Percentiles rank a stretch among this genome's conserved stretches.
phyloP scores from a whole-genome alignment of 2,329 filamentous ascomycete species.

The Fusarium fujikuroi region DNA sequence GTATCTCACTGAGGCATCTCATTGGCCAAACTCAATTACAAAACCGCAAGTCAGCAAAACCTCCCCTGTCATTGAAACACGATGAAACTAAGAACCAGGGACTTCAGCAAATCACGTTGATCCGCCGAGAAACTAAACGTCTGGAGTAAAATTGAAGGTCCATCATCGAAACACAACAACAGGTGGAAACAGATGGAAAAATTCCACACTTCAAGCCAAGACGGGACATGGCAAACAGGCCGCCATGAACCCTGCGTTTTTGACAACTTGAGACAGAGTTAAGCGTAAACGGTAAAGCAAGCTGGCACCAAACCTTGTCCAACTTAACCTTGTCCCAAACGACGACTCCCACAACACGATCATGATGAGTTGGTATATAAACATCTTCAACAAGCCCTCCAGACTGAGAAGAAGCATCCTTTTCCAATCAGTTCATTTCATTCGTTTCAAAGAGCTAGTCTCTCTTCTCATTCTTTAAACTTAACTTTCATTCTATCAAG shows the following conservation, averaged over 20 bases:
- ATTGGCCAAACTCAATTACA: not conserved
- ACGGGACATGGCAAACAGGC: not conserved
- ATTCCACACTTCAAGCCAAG: not conserved
- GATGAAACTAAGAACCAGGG: slow-evolving; percentile 3
- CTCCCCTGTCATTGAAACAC: slow-evolving; percentile 4
- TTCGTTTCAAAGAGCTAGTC: slow-evolving; percentile 27
- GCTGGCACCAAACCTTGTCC: not conserved
- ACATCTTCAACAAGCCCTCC: not conserved
- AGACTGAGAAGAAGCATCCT: not conserved
- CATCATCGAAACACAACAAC: not conserved
- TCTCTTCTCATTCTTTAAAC: slow-evolving; percentile 18
- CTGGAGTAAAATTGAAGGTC: not conserved
- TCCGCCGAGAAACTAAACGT: slow-evolving; percentile 16
- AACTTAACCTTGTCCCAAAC: not conserved
- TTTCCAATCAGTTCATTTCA: slow-evolving; percentile 17
- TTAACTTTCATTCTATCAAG: slow-evolving; percentile 4
- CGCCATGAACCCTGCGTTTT: not conserved
- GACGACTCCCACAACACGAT: not conserved
- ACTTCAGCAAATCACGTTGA: not conserved
- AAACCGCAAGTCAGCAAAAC: not conserved
- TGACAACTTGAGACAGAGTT: not conserved
- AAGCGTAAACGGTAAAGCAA: not conserved
- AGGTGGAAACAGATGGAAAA: slow-evolving; percentile 3
- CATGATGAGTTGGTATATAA: not conserved
- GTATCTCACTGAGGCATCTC: accelerated